Percentiles rank a stretch among this genome's conserved stretches.
These are phyloP conservation scores for Pseudocercospora macadamiae DNA, from an alignment of 2,329 filamentous ascomycete species.

Conservation along the genomic window DNA sequence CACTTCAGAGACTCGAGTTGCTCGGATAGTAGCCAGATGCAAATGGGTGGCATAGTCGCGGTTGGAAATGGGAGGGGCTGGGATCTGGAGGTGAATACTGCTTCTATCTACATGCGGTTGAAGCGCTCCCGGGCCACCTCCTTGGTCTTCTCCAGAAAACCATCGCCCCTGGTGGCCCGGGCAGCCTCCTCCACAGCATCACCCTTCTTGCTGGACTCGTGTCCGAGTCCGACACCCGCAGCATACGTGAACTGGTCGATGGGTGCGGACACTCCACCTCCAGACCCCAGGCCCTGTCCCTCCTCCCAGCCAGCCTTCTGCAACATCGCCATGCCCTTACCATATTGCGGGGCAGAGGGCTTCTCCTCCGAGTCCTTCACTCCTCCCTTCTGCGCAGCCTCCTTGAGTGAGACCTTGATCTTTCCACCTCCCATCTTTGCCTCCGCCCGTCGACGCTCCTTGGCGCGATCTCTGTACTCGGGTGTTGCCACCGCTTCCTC, in stretches of 20 bases:
- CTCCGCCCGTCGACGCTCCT: constrained; percentile 67
- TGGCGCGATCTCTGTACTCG: constrained; percentile 68
- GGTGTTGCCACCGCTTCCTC: constrained; percentile 11
- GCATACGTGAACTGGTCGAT: constrained; percentile 68
- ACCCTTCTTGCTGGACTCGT: constrained; percentile 69
- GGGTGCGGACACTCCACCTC: constrained; percentile 63
- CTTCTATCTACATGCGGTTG: constrained; percentile 54
- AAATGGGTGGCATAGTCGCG: no score
- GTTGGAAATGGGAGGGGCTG: no score
- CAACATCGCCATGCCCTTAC: constrained; percentile 50
- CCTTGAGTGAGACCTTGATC: constrained; percentile 31
- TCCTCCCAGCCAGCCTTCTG: constrained; percentile 74
- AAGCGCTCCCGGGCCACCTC: constrained; percentile 69
- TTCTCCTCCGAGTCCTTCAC: constrained; percentile 10
- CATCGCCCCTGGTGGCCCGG: constrained; percentile 58
- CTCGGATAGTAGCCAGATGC: no score
- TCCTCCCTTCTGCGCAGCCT: constrained; percentile 19
- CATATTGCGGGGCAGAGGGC: constrained; percentile 38
- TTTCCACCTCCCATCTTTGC: constrained; percentile 44
- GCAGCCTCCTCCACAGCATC: constrained; percentile 68
- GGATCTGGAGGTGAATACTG: no score
- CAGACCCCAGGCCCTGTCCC: constrained; percentile 66
- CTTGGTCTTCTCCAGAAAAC: constrained; percentile 66
- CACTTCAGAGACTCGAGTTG: no score
- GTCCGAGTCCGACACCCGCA: constrained; percentile 70